Conservation (phyloP, 805 yeast species). For the Zygosaccharomyces pseudorouxii region DNA sequence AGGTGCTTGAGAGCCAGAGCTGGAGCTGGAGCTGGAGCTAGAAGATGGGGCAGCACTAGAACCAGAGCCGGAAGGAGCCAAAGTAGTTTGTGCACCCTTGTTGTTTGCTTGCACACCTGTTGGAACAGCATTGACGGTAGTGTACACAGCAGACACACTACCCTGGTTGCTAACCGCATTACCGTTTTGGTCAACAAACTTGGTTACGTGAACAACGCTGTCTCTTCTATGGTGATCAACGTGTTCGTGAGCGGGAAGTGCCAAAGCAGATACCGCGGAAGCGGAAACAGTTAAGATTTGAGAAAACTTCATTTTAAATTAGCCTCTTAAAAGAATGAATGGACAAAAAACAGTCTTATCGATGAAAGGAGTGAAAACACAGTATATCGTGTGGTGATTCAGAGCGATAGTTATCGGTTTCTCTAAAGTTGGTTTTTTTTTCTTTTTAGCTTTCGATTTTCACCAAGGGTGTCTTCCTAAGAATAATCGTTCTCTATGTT, state of each 20-base stretch:
- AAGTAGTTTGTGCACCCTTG: conserved; percentile 14
- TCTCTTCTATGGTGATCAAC: conserved; percentile 30
- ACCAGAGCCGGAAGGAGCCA: conserved; percentile 18
- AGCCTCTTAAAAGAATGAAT: neutral
- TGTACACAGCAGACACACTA: neutral
- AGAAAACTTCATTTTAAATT: conserved; percentile 22
- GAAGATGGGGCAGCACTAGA: conserved; percentile 10
- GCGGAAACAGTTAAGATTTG: conserved; percentile 22
- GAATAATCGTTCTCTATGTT: neutral
- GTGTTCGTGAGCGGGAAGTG: conserved; percentile 29
- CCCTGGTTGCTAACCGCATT: conserved; percentile 15
- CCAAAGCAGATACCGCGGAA: conserved; percentile 23
- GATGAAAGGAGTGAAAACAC: conserved; percentile 13
- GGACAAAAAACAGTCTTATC: neutral
- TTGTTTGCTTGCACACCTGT: conserved; percentile 9
- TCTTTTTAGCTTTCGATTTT: neutral
- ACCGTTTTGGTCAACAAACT: conserved; percentile 32
- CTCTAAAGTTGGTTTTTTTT: neutral
- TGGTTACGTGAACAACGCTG: conserved; percentile 31
- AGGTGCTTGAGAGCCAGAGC: conserved; percentile 3
- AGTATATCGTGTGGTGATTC: conserved; percentile 7
- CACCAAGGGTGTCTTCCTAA: neutral
- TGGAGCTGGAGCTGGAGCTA: conserved; percentile 10
- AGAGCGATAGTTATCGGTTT: conserved; percentile 3
- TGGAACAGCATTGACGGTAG: neutral